phyloP scores from a whole-genome alignment of 176 grass and related monocot species.

The Musa acuminata region DNA sequence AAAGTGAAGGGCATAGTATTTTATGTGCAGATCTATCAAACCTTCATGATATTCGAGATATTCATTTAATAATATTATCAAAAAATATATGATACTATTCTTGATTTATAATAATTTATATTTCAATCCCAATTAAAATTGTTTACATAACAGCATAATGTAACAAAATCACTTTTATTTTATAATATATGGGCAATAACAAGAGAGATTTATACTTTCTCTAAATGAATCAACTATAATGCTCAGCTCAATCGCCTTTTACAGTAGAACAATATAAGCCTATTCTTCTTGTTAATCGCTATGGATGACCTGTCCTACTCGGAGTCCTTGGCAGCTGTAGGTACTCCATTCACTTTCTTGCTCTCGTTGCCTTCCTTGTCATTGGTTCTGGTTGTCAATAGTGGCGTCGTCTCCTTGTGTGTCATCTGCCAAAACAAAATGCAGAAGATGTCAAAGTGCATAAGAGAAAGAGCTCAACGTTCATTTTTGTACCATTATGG shows the following conservation, averaged over 20 bases:
- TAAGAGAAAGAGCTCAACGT: neutral
- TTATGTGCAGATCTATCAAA: too few relatives aligned
- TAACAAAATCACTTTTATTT: neutral
- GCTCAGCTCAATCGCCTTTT: neutral
- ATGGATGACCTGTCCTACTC: constrained; percentile 14
- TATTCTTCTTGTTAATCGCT: neutral
- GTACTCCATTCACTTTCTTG: constrained; percentile 77
- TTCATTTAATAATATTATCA: too few relatives aligned
- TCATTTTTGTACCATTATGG: too few relatives aligned
- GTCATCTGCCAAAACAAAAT: constrained; percentile 57
- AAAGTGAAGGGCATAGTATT: too few relatives aligned
- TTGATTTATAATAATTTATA: too few relatives aligned
- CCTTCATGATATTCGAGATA: too few relatives aligned
- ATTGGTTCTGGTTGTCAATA: constrained; percentile 51
- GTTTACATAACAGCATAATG: neutral
- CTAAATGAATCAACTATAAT: neutral
- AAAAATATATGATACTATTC: too few relatives aligned
- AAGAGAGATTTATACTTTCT: neutral
- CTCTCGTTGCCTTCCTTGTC: constrained; percentile 37
- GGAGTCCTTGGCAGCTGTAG: constrained; percentile 46
- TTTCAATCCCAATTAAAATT: neutral
- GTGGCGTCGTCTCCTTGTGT: constrained; percentile 72
- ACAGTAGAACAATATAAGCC: neutral
- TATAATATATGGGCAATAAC: neutral
- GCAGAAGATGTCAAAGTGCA: too few relatives aligned